Evolutionary conservation across 1,139 yeast species (phyloP).

Genomic region (Suhomyces wounanorum): DNA sequence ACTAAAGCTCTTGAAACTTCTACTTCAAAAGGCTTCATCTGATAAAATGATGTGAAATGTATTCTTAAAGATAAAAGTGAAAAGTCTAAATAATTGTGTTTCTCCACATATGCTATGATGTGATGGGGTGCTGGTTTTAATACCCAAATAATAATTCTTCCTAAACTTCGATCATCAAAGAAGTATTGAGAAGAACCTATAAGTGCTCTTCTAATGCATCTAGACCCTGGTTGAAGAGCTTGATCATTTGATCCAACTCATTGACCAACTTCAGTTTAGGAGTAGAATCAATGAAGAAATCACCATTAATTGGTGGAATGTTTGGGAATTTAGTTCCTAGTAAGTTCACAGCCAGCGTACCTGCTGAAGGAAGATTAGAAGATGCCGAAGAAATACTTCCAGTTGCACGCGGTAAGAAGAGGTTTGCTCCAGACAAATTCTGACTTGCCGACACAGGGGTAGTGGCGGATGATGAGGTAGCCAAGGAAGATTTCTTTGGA

Average conservation of each 20-base stretch:
- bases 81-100: not conserved
- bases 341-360: not conserved
- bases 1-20: too few species aligned
- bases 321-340: slow-evolving; percentile 31
- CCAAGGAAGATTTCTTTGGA: slow-evolving; percentile 11
- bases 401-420: slow-evolving; percentile 12
- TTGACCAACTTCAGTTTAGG: slow-evolving; percentile 37
- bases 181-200: not conserved
- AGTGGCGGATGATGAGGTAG: slow-evolving; percentile 13
- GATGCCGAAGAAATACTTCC: slow-evolving; percentile 9
- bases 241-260: slow-evolving; percentile 45
- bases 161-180: not conserved
- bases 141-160: not conserved
- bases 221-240: slow-evolving; percentile 42
- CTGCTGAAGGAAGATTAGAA: not conserved
- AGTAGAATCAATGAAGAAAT: slow-evolving; percentile 41
- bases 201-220: slow-evolving; percentile 38
- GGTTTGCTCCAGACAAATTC: slow-evolving; percentile 12
- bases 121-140: too few species aligned
- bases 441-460: slow-evolving; percentile 7
- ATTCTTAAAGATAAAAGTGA: not conserved
- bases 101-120: not conserved
- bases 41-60: not conserved
- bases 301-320: slow-evolving; percentile 41
- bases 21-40: too few species aligned